Evolutionary conservation across 129 eudicot species (phyloP).

Genomic region (Artemisia tridentata): DNA sequence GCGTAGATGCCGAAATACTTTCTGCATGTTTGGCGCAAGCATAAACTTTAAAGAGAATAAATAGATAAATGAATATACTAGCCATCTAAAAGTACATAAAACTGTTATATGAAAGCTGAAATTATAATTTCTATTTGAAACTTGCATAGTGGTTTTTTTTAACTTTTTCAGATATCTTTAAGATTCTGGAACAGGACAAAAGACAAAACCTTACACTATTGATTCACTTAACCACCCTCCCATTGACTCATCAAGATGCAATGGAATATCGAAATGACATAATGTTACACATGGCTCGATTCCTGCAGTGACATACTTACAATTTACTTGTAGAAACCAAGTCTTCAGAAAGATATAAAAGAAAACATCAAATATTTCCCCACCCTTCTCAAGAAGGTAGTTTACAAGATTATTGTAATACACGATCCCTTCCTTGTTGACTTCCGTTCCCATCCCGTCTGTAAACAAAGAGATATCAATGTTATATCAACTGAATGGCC

Average conservation of each 20-base stretch:
- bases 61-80: no score
- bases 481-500: no score
- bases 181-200: constrained; percentile 7
- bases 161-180: not conserved
- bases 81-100: not conserved
- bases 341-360: constrained; percentile 4
- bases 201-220: constrained; percentile 54
- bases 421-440: constrained; percentile 61
- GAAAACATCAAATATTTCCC: constrained; percentile 3
- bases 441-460: constrained; percentile 75
- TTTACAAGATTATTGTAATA: constrained; percentile 65
- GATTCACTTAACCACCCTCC: constrained; percentile 73
- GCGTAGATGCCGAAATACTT: constrained; percentile 72
- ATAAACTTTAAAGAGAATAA: not conserved
- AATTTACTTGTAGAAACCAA: constrained; percentile 17
- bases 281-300: constrained; percentile 70
- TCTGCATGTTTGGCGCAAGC: constrained; percentile 43
- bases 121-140: not conserved
- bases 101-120: not conserved
- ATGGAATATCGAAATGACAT: constrained; percentile 83
- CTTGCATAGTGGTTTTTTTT: no score
- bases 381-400: constrained; percentile 73
- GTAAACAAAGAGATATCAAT: constrained; percentile 18
- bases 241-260: constrained; percentile 55
- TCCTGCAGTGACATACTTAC: constrained; percentile 41